phyloP scores from a whole-genome alignment of 768 basidiomycete genomes.

The Antrodiella citrinella region DNA sequence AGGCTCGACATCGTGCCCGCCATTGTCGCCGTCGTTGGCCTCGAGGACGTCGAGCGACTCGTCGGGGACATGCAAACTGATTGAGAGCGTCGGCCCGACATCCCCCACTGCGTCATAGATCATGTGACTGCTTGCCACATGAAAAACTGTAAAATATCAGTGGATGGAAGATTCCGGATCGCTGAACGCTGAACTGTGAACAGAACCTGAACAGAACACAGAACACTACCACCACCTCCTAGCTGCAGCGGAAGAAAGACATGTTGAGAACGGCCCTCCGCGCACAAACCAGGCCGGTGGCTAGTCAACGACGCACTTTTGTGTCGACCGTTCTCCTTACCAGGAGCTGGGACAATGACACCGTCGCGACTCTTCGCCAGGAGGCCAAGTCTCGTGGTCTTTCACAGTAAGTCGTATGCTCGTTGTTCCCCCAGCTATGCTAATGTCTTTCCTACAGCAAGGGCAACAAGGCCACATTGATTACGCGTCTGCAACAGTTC shows the following conservation, averaged over 20 bases:
- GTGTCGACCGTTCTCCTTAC: slow-evolving; percentile 52
- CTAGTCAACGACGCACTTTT: slow-evolving; percentile 25
- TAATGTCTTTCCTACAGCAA: slow-evolving; percentile 28
- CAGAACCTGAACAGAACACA: no score
- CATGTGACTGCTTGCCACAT: not conserved
- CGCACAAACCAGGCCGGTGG: slow-evolving; percentile 16
- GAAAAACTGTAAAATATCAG: not conserved
- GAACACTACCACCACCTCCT: no score
- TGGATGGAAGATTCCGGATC: not conserved
- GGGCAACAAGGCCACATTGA: slow-evolving; percentile 51
- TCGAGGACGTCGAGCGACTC: not conserved
- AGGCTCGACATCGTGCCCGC: not conserved
- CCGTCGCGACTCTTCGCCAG: slow-evolving; percentile 39
- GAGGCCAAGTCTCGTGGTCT: slow-evolving; percentile 51
- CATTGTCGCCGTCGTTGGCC: not conserved
- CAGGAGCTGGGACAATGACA: slow-evolving; percentile 46
- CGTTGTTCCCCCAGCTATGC: slow-evolving; percentile 2
- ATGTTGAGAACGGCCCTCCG: slow-evolving; percentile 23
- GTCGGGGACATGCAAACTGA: not conserved
- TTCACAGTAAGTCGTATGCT: slow-evolving; percentile 41
- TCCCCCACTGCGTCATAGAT: not conserved
- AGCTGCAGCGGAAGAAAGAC: slow-evolving; percentile 5
- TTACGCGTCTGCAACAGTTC: slow-evolving; percentile 45
- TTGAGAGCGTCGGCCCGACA: not conserved
- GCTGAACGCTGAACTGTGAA: no score